Conservation (phyloP, 164 flowering plant genomes). For the Piper longum region DNA sequence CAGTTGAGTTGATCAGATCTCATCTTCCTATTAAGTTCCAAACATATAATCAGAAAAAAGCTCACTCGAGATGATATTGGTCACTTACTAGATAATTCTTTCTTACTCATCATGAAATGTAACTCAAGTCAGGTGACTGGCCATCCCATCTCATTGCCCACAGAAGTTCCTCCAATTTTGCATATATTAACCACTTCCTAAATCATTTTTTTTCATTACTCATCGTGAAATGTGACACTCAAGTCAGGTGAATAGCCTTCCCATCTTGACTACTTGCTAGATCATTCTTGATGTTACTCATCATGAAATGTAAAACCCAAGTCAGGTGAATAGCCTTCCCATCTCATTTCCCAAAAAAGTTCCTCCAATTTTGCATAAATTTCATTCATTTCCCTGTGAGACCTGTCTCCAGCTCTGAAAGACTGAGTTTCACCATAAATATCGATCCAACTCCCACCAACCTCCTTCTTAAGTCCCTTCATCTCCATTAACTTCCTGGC, state of each 20-base stretch:
- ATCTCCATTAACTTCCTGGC: constrained; percentile 11
- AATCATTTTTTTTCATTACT: too few species aligned
- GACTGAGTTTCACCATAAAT: constrained; percentile 6
- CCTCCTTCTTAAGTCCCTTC: constrained; percentile 9
- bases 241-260: too few species aligned
- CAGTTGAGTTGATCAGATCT: constrained; percentile 11
- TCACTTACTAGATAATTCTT: too few species aligned
- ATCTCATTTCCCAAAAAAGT: constrained; percentile 11
- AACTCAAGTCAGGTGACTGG: too few species aligned
- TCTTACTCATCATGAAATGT: too few species aligned
- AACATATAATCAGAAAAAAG: constrained; percentile 8
- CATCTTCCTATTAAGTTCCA: constrained; percentile 16
- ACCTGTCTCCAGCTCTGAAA: constrained; percentile 7
- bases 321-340: constrained; percentile 11
- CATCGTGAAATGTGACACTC: too few species aligned
- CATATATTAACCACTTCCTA: too few species aligned
- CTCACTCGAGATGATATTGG: too few species aligned
- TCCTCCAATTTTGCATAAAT: constrained; percentile 7
- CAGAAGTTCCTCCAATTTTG: too few species aligned
- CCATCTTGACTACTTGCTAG: neutral
- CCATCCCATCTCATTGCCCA: too few species aligned
- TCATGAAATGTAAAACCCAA: neutral
- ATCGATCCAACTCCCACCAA: constrained; percentile 15
- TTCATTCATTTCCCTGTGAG: constrained; percentile 4
- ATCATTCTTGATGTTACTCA: neutral